Evolutionary conservation across 2,329 filamentous ascomycete species (phyloP), one percentile per base, ranked within the genome.

Genomic region (Dothistroma pini): DNA sequence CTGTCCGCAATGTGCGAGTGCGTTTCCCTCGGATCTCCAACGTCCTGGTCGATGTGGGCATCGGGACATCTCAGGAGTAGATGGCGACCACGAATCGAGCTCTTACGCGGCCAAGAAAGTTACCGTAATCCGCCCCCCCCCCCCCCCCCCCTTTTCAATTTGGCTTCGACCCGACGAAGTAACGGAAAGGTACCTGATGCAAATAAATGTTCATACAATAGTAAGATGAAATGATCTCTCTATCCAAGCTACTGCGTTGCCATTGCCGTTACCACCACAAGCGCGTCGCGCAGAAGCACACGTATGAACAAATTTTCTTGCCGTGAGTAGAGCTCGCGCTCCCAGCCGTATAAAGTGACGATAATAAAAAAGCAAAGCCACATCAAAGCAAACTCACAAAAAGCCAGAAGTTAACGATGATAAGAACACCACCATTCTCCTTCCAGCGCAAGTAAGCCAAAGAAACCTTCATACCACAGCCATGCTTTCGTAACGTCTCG

Each of bases 401-500:
- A 34, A 50, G 35, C 14, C 54, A 56, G 38, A 44, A 49, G 7
- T 2, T 32, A 57, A 50, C 22, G 31, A 57, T 57, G 35, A n/a
- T 47, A 32, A 11, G 16, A 48, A 48, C 10, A 56, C 38, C 21
- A 34, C 14, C 38, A 32, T 32, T 32, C 16, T 44, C 55, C 44
- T 31, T 48, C 54, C n/a, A 22, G 31, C 22, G 25, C 35, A 56
- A 48, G n/a, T n/a, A 34, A 50, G 10, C 25, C 34, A 57, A 57
- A 38, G 32, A 25, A 41, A 14, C 22, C 34, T 25, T 57, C 55
- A 50, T 22, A 50, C 55, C 44, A 57, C 55, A 57, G 31, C 55
- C 55, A 57, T 57, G 57, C 57, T 54, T 59, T 59, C 57, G 57
- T 59, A 51, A 25, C 51, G 57, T 59, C 57, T 59, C 57, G 31